A percentile compares a stretch with the other conserved stretches of the same genome.
Conservation (phyloP, 2,329 filamentous ascomycete species). For the Ceratocystis harringtonii region DNA sequence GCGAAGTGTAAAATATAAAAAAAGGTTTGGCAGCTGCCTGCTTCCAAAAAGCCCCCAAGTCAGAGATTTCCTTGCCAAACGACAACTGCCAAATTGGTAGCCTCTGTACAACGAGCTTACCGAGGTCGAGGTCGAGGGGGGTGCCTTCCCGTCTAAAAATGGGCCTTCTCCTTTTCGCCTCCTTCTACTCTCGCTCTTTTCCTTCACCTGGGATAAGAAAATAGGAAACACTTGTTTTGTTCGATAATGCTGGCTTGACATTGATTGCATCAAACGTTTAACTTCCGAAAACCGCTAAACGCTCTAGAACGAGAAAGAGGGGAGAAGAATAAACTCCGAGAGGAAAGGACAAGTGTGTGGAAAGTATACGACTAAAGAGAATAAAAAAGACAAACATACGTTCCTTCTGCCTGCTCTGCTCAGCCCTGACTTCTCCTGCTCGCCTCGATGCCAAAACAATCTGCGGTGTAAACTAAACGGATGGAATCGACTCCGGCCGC, state of each 20-base stretch:
- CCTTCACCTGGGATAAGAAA: not conserved
- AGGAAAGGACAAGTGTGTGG: not conserved
- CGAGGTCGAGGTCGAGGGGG: not conserved
- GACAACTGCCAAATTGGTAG: too few relatives aligned
- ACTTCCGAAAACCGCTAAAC: not conserved
- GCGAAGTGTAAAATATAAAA: not conserved
- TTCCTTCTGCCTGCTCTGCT: not conserved
- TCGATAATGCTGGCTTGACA: not conserved
- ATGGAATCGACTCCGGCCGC: not conserved
- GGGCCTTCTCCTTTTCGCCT: not conserved
- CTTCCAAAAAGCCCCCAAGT: not conserved
- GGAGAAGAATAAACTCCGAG: not conserved
- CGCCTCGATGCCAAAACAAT: conserved; percentile 4
- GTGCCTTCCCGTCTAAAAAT: not conserved
- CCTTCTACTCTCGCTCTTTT: not conserved
- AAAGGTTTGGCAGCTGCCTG: not conserved
- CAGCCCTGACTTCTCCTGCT: not conserved
- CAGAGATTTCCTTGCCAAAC: too few relatives aligned
- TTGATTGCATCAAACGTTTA: not conserved
- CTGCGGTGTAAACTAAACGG: conserved; percentile 1
- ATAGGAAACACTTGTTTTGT: not conserved
- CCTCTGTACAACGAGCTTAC: too few relatives aligned
- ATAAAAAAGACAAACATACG: not conserved
- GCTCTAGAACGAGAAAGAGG: not conserved
- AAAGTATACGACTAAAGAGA: not conserved